Conservation (phyloP, 2,329 filamentous ascomycete species). For the Parafenestella ontariensis region DNA sequence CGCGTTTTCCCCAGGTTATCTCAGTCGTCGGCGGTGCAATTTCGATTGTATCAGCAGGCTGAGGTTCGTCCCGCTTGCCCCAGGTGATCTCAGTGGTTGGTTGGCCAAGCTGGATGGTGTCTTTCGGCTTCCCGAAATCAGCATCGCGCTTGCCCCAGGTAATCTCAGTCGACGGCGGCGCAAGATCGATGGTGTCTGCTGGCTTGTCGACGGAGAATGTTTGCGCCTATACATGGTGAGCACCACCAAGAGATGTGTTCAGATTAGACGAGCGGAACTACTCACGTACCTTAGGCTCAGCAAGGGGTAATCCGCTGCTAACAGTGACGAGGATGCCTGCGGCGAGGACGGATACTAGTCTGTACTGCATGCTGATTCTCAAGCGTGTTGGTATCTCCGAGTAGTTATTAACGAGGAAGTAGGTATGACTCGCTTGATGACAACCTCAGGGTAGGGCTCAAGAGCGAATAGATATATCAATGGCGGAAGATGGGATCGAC, state of each 20-base stretch:
- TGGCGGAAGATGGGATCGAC: not conserved
- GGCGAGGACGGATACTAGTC: slow-evolving; percentile 34
- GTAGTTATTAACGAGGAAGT: slow-evolving; percentile 1
- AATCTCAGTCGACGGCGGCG: slow-evolving; percentile 6
- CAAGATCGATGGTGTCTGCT: slow-evolving; percentile 14
- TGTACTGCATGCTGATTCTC: slow-evolving; percentile 33
- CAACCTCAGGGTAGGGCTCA: slow-evolving; percentile 2
- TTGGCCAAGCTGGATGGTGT: slow-evolving; percentile 18
- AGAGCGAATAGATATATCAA: slow-evolving; percentile 5
- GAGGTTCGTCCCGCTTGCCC: slow-evolving; percentile 13
- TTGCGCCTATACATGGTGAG: slow-evolving; percentile 10
- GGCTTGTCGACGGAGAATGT: slow-evolving; percentile 4
- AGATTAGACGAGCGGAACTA: not conserved
- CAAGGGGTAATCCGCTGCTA: slow-evolving; percentile 31
- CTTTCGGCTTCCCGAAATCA: slow-evolving; percentile 1
- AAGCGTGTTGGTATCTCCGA: not conserved
- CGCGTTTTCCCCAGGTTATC: slow-evolving; percentile 15
- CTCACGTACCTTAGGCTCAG: slow-evolving; percentile 26
- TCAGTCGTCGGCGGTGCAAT: slow-evolving; percentile 8
- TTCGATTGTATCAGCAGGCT: slow-evolving; percentile 9
- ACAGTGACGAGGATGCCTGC: slow-evolving; percentile 29
- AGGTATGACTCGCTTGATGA: slow-evolving; percentile 5
- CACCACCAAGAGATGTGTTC: not conserved
- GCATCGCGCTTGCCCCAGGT: slow-evolving; percentile 12
- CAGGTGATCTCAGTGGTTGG: slow-evolving; percentile 25